Base-by-base conservation (phyloP, 768 basidiomycete genomes). In the Lanmaoa rubissima region DNA sequence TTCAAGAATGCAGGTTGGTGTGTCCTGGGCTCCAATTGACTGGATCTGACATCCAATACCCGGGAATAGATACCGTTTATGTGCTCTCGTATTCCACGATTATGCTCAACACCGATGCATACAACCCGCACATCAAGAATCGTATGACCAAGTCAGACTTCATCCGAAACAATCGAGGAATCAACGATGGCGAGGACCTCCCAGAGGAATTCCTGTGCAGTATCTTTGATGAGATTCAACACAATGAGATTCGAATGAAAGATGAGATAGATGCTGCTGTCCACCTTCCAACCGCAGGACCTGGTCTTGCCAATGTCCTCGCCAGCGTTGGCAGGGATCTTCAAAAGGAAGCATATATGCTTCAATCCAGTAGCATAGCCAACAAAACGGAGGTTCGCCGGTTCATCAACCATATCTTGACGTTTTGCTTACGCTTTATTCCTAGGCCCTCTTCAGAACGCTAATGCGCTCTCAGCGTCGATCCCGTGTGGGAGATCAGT, bases 241-340 rank as follows among this genome's bases (percentile, higher is more conserved):
- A 71, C 42, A 94, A 97, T 64, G 97, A 99, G 72, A 98, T 99
- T 63, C 83, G 92, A 66, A 98, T 99, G 97, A 98, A 98, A 74
- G 97, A 98, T 65, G 96, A 99, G 75, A 76, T 94, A 26, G 94
- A 95, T 63, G 77, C 82, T 31, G 75, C 76, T 8, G 39, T 58
- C 24, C 69, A 53, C 57, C 65, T 83, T 24, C 70, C 76, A 10
- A 65, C 77, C 5, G 54, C 79, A 34, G 83, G 83, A 3, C 83
- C 91, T 21, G 94, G 94, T 13, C 73, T 97, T 36, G 88, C 92
- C 1, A 86, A 82, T 60, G 90, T 88, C 9, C 74, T 99, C 16
- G 91, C 90, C 3, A 89, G 85, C 51, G 94, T 98, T 28, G 97
- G 97, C 10, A 77, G 97, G 60, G 96, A 99, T 75, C 75, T 97